Conservation (phyloP, 495 filamentous ascomycete species). For the Lentithecium fluviatile region DNA sequence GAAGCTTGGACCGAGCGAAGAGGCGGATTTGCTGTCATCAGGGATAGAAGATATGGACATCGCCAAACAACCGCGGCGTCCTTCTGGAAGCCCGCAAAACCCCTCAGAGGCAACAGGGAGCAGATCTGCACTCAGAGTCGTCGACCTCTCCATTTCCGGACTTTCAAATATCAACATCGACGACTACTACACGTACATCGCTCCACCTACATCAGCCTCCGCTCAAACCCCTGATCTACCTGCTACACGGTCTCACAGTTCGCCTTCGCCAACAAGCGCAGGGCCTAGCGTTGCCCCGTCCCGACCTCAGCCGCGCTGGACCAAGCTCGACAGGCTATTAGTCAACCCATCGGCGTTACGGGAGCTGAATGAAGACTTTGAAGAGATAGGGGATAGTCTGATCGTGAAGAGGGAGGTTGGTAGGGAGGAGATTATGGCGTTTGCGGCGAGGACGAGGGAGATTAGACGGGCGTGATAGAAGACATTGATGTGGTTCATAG, state of each 20-base stretch:
- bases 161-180: slow-evolving; percentile 15
- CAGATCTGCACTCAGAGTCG: background rate
- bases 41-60: no score
- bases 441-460: slow-evolving; percentile 66
- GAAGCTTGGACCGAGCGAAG: no score
- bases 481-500: no score
- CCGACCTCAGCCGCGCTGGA: slow-evolving; percentile 60
- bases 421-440: slow-evolving; percentile 72
- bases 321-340: slow-evolving; percentile 72
- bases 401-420: slow-evolving; percentile 74
- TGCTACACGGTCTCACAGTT: slow-evolving; percentile 9
- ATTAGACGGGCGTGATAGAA: slow-evolving; percentile 40
- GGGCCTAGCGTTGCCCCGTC: slow-evolving; percentile 56
- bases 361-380: slow-evolving; percentile 68
- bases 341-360: slow-evolving; percentile 74
- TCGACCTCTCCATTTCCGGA: slow-evolving; percentile 11
- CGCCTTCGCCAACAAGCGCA: background rate
- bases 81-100: background rate
- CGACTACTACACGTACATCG: slow-evolving; percentile 22
- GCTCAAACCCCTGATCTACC: background rate
- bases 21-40: background rate
- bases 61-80: no score
- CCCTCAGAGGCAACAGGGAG: background rate
- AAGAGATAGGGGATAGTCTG: slow-evolving; percentile 70
- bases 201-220: background rate